Conservation (phyloP, 495 filamentous ascomycete genomes). For the Podospora conica region DNA sequence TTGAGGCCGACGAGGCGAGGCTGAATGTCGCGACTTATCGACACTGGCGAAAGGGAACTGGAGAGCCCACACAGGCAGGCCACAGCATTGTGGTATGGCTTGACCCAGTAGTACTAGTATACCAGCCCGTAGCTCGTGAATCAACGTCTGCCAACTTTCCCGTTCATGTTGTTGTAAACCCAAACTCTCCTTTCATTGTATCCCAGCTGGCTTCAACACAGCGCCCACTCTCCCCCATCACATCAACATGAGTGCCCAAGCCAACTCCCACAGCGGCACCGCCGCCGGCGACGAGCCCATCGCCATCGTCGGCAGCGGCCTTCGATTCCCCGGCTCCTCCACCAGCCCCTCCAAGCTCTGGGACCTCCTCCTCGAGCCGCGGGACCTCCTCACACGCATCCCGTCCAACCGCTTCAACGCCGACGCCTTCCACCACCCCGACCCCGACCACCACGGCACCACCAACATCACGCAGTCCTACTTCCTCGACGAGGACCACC, state of each 20-base stretch:
- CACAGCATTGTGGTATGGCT: background rate
- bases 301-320: conserved; percentile 48
- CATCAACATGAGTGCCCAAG: background rate
- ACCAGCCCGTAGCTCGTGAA: background rate
- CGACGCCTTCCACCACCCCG: conserved; percentile 40
- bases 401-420: conserved; percentile 13
- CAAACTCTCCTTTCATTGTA: background rate
- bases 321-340: conserved; percentile 46
- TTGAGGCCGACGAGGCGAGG: background rate
- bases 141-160: background rate
- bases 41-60: background rate
- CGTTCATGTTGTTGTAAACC: background rate
- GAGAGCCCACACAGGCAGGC: background rate
- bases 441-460: conserved; percentile 34
- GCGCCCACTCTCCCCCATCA: background rate
- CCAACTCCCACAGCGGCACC: background rate
- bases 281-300: conserved; percentile 29
- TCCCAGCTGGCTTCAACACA: background rate
- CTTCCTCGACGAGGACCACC: conserved; percentile 44
- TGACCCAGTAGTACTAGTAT: background rate
- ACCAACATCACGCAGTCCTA: conserved; percentile 50
- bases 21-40: background rate
- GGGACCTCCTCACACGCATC: conserved; percentile 5
- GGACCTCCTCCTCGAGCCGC: conserved; percentile 18
- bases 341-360: conserved; percentile 41